A percentile compares a stretch with the other conserved stretches of the same genome.
Evolutionary conservation across 768 basidiomycete species (phyloP).

Genomic region (Filobasidium wieringae): DNA sequence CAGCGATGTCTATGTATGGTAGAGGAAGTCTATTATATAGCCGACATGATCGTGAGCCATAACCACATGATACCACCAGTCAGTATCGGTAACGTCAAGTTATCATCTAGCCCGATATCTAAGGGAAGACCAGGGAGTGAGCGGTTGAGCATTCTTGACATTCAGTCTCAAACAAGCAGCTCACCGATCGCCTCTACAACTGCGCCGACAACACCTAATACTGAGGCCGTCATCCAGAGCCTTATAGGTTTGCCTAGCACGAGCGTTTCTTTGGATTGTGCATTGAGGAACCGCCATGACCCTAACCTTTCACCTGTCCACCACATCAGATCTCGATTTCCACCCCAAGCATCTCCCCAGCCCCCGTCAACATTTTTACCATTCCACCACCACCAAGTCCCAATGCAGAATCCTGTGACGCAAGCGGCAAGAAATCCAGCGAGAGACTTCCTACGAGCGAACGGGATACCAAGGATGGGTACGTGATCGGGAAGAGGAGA

Average conservation of each 20-base stretch:
- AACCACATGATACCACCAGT: conserved; percentile 62
- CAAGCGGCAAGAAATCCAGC: conserved; percentile 73
- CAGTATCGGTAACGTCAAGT: conserved; percentile 76
- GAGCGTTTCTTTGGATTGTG: conserved; percentile 34
- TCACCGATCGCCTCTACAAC: conserved; percentile 79
- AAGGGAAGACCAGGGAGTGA: conserved; percentile 14
- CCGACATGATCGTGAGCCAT: conserved; percentile 32
- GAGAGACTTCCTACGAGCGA: conserved; percentile 70
- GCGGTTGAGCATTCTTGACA: too few species aligned
- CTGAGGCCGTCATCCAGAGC: conserved; percentile 40
- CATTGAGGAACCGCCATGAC: conserved; percentile 29
- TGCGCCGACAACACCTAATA: conserved; percentile 67
- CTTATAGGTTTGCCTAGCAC: conserved; percentile 36
- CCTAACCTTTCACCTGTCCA: conserved; percentile 20
- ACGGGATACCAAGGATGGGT: conserved; percentile 47
- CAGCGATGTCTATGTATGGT: too few species aligned
- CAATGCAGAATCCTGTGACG: conserved; percentile 57
- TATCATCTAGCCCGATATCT: conserved; percentile 86
- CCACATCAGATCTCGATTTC: neutral
- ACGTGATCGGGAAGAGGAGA: conserved; percentile 47
- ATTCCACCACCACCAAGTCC: conserved; percentile 56
- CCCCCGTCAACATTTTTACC: conserved; percentile 4
- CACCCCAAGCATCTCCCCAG: conserved; percentile 1
- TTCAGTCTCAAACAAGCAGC: conserved; percentile 25
- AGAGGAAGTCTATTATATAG: too few species aligned